Conservation (phyloP, 768 basidiomycete species). For the Lyophyllum atratum region DNA sequence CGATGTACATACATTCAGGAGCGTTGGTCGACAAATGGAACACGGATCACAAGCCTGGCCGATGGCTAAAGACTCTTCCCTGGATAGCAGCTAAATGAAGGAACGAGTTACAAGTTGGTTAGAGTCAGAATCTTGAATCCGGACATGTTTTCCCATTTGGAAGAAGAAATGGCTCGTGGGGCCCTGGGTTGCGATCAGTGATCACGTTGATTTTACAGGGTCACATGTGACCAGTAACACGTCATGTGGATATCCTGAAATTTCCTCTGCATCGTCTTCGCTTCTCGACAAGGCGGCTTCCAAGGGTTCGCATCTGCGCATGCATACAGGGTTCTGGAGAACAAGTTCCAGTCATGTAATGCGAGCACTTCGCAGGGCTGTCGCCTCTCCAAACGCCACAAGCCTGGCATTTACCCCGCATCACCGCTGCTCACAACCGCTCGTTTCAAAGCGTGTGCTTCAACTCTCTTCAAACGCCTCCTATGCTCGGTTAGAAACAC, state of each 20-base stretch:
- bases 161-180: neutral
- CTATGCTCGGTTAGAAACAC: slow-evolving; percentile 5
- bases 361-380: slow-evolving; percentile 24
- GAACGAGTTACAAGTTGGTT: slow-evolving; percentile 3
- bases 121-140: slow-evolving; percentile 7
- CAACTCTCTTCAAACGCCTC: neutral
- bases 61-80: slow-evolving; percentile 1
- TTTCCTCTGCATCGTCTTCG: slow-evolving; percentile 7
- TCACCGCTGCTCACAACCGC: slow-evolving; percentile 1
- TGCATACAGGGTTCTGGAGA: slow-evolving; percentile 41
- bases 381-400: neutral
- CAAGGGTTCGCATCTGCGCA: slow-evolving; percentile 34
- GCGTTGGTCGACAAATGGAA: neutral
- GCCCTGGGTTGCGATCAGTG: slow-evolving; percentile 1
- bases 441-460: neutral
- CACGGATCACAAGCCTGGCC: slow-evolving; percentile 13
- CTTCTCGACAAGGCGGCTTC: slow-evolving; percentile 16
- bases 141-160: slow-evolving; percentile 19
- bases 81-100: slow-evolving; percentile 10
- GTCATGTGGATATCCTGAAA: slow-evolving; percentile 16
- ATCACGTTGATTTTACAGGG: slow-evolving; percentile 15
- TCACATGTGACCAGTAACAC: slow-evolving; percentile 11
- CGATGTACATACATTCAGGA: slow-evolving; percentile 5
- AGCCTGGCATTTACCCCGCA: neutral
- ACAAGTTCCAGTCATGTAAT: slow-evolving; percentile 40